Conservation (phyloP, 148 eudicot genomes). For the Cornus kousa region DNA sequence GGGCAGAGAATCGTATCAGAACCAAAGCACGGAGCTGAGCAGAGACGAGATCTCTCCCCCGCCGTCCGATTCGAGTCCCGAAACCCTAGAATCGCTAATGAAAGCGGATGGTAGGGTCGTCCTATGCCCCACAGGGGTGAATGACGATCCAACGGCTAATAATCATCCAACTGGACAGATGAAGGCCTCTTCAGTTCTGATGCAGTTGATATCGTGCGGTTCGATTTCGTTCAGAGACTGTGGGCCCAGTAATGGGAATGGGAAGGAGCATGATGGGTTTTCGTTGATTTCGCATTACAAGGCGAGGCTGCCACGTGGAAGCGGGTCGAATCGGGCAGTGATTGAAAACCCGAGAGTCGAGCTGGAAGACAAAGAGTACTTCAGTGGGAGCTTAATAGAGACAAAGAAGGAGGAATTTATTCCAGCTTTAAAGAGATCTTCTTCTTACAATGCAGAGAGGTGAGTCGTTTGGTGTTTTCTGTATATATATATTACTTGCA, state of each 20-base stretch:
- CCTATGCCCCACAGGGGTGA: conserved; percentile 9
- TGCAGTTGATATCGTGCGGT: conserved; percentile 83
- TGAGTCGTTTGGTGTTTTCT: conserved; percentile 5
- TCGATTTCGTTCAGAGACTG: conserved; percentile 74
- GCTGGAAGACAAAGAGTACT: conserved; percentile 63
- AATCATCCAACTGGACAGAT: conserved; percentile 45
- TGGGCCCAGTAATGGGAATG: conserved; percentile 35
- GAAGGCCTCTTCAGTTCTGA: conserved; percentile 69
- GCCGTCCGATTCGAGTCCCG: conserved; percentile 95
- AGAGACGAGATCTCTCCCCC: conserved; percentile 87
- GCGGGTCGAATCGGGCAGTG: conserved; percentile 22
- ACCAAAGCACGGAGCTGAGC: conserved; percentile 40
- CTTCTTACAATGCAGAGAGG: conserved; percentile 59
- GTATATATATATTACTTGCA: neutral
- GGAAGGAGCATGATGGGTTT: conserved; percentile 50
- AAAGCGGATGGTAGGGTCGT: conserved; percentile 61
- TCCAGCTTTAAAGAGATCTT: conserved; percentile 44
- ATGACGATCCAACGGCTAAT: conserved; percentile 32
- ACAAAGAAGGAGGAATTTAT: conserved; percentile 36
- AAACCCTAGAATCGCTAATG: conserved; percentile 78
- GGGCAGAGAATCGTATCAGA: neutral
- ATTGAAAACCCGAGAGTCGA: conserved; percentile 26
- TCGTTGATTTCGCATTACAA: conserved; percentile 57
- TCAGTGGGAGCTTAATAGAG: conserved; percentile 65
- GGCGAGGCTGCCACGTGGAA: conserved; percentile 62